Percentiles rank a stretch among this genome's conserved stretches.
Evolutionary conservation across 2,329 filamentous ascomycete genomes (phyloP).

Genomic region (Teratosphaeriaceae sp.): DNA sequence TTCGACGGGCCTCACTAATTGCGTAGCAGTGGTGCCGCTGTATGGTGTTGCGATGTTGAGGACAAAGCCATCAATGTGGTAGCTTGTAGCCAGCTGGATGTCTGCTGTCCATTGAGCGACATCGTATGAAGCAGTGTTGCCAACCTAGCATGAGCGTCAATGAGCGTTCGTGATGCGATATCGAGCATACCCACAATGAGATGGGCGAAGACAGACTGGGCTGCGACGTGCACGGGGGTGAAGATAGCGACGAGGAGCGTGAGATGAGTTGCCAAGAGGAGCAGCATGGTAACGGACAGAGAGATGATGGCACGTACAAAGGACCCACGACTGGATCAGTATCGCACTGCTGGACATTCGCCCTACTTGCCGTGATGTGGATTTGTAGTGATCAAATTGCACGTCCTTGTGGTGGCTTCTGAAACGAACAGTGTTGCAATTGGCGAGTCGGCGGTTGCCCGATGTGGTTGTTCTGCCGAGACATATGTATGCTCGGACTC

Average conservation of each 20-base stretch:
- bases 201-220: slow-evolving; percentile 8
- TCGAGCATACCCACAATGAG: slow-evolving; percentile 3
- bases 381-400: too few relatives aligned
- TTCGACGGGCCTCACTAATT: neutral
- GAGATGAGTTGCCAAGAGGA: neutral
- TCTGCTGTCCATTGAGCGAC: slow-evolving; percentile 7
- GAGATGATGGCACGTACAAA: too few relatives aligned
- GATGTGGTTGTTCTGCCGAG: too few relatives aligned
- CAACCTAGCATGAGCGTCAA: slow-evolving; percentile 1
- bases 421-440: neutral
- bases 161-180: neutral
- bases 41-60: slow-evolving; percentile 45
- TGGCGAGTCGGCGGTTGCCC: neutral
- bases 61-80: slow-evolving; percentile 42
- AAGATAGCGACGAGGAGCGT: neutral
- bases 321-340: too few relatives aligned
- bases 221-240: neutral
- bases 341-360: too few relatives aligned
- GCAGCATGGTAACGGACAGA: too few relatives aligned
- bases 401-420: neutral
- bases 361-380: neutral
- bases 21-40: slow-evolving; percentile 3
- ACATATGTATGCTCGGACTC: too few relatives aligned
- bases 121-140: slow-evolving; percentile 7
- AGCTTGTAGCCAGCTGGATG: slow-evolving; percentile 7